Base-by-base conservation (phyloP, 805 yeast species). In the Saturnispora galanensis region DNA sequence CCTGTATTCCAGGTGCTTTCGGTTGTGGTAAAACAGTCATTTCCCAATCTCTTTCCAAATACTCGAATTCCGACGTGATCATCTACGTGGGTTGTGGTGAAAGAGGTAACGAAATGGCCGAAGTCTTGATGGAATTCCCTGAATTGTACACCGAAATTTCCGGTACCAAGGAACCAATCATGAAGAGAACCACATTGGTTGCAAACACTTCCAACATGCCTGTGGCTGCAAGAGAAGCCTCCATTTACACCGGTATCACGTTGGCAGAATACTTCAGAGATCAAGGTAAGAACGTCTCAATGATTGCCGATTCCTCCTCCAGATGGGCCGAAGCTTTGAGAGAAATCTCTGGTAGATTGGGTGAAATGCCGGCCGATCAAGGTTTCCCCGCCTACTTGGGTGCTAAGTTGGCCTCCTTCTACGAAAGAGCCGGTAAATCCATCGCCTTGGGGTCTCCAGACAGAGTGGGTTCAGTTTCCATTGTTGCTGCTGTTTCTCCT, bases 301-400 rank as follows among this genome's bases (percentile, higher is more conserved):
- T 93, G 97, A 93, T 93, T 83, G 99, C 99, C 49, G 99, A 93
- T 68, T 93, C 98, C 5, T 90, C 97, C 31, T 89, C 97, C 30
- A 89, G 99, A 76, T 93, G 99, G 99, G 99, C 99, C 38, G 99
- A 93, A 74, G 99, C 99, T 50, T 77, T 93, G 65, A 89, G 99
- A 82, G 99, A 93, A 77, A 84, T 93, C 66, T 89, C 97, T 43
- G 99, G 99, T 78, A 95, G 99, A 78, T 76, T 93, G 66, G 99
- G 98, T 71, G 99, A 93, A 76, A 93, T 93, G 99, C 99, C 99
- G 64, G 99, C 99, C 50, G 99, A 93, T 71, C 98, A 94, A 75
- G 99, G 99, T 75, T 93, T 89, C 93, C 99, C 99, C 50, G 99
- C 99, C 42, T 93, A 93, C 66, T 76, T 93, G 66, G 98, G 98